Base-by-base conservation (phyloP, 352 stramenopile genomes). In the Heterotrichella gracilis region DNA sequence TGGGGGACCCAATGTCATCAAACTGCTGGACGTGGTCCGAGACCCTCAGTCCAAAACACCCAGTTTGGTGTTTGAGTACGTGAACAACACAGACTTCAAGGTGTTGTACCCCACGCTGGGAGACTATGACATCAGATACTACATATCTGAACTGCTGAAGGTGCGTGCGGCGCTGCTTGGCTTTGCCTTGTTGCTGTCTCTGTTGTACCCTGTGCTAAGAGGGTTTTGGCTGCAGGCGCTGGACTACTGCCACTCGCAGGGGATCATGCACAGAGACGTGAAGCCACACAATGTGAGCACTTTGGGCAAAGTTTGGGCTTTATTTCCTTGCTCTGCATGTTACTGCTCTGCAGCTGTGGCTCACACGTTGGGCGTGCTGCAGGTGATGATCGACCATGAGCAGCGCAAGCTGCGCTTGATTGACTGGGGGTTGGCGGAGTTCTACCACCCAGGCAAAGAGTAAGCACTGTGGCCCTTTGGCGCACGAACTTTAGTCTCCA, bases 41-140 rank as follows among this genome's bases (percentile, higher is more conserved):
- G 92, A 98, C 80, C 86, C 90, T 41, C 86, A 96, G 77, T 95
- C 85, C 73, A 97, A 97, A 79, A 99, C 92, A 13, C 90, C 92
- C 2, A 93, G 85, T 64, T 78, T 98, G 14, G 86, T 99, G 70
- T 97, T 96, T 69, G 90, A 97, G 75, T 85, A 96, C 76, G 84
- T 99, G 70, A 95, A 99, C 79, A 97, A 97, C 79, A 94, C 87
- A 53, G 90, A 98, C 79, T 98, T 97, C 77, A 97, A 96, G 81
- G 87, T 94, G 74, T 78, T 98, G 22, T 98, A 97, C 80, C 92
- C 92, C 20, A 97, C 88, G n/a, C 78, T 97, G 21, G 89, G 82
- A 32, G 90, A 96, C 81, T 94, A 85, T 75, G 92, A 99, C 80
- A 96, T 98, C 70, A 84, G 92, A 69, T 99, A 96, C 79, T 98